Evolutionary conservation across 2,329 filamentous ascomycete genomes (phyloP).

Genomic region (Colletotrichum cereale): DNA sequence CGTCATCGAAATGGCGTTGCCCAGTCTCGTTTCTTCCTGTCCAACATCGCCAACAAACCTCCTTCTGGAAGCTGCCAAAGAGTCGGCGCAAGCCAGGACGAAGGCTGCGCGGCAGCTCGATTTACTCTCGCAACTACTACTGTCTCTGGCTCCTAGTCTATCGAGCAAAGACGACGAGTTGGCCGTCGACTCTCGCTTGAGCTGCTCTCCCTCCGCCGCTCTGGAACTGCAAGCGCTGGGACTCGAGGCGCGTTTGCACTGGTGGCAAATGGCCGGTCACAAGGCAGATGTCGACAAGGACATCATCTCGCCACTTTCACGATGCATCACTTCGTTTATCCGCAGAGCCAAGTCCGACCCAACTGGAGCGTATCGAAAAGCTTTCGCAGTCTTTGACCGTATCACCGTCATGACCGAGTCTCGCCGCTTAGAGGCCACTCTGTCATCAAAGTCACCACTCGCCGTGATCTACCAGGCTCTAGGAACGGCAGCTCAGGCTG

Average conservation of each 20-base stretch:
- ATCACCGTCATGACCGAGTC: constrained; percentile 50
- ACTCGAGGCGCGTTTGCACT: constrained; percentile 70
- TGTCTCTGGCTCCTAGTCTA: constrained; percentile 77
- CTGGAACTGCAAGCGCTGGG: constrained; percentile 75
- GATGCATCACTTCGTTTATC: constrained; percentile 71
- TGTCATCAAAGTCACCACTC: constrained; percentile 58
- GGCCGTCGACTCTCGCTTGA: constrained; percentile 66
- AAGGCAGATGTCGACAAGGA: constrained; percentile 72
- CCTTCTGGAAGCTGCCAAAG: constrained; percentile 61
- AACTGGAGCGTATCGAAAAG: constrained; percentile 54
- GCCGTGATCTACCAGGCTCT: constrained; percentile 66
- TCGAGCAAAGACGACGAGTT: constrained; percentile 71
- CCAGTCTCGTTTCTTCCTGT: constrained; percentile 65
- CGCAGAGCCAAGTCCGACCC: constrained; percentile 60
- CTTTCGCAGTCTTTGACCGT: constrained; percentile 50
- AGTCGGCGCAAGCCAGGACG: constrained; percentile 58
- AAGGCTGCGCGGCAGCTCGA: constrained; percentile 77
- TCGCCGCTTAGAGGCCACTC: constrained; percentile 50
- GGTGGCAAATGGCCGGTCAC: constrained; percentile 75
- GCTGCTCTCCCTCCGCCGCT: constrained; percentile 67
- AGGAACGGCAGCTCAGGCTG: constrained; percentile 61
- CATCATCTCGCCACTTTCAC: constrained; percentile 72
- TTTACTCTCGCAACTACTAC: constrained; percentile 71
- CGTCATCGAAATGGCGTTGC: constrained; percentile 68
- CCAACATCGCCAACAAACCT: constrained; percentile 70